Base-by-base conservation (phyloP, 2,329 filamentous ascomycete genomes). In the Cordyceps pruinosa region DNA sequence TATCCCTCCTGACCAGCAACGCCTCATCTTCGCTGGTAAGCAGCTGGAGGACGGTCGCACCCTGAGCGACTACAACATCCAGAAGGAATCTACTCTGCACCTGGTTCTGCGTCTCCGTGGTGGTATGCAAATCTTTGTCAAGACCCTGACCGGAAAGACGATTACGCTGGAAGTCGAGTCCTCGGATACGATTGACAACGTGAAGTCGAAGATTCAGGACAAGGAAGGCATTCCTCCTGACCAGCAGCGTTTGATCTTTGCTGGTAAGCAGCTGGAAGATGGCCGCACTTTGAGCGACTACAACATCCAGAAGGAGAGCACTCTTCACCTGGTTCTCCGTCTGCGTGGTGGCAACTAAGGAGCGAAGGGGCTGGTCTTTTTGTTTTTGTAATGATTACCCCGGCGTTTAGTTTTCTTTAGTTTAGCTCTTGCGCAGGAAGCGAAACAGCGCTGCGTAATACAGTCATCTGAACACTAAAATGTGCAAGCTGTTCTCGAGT, bases 221-320 rank as follows among this genome's bases (percentile, higher is more conserved):
- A 97, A 97, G 84, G 92, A 97, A 76, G 93, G 93, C 46, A 97
- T 97, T 58, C 93, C 92, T 48, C 92, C 92, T 19, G 92, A 97
- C 72, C 92, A 97, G 75, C 92, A 97, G 79, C 92, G 92, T 68
- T 76, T 97, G 62, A 97, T 97, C 73, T 97, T 97, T 66, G 92
- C 92, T 59, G 92, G 92, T 62, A 97, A 97, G 83, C 92, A 97
- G 73, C 83, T 97, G 17, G 92, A 97, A 73, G 92, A 97, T 65
- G 92, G 92, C 62, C 90, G 92, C 58, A 96, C 91, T 32, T 77
- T 96, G 0, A 87, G 83, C 60, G 91, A 96, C 73, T 96, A 96
- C 82, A 96, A 96, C 79, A 96, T 96, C 60, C 92, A 96, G 77
- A 96, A 96, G 80, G 90, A 96, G 73, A 87, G 82, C 0, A 95